phyloP scores from a whole-genome alignment of 2,329 filamentous ascomycete genomes.

The Trichoderma koningiopsis region DNA sequence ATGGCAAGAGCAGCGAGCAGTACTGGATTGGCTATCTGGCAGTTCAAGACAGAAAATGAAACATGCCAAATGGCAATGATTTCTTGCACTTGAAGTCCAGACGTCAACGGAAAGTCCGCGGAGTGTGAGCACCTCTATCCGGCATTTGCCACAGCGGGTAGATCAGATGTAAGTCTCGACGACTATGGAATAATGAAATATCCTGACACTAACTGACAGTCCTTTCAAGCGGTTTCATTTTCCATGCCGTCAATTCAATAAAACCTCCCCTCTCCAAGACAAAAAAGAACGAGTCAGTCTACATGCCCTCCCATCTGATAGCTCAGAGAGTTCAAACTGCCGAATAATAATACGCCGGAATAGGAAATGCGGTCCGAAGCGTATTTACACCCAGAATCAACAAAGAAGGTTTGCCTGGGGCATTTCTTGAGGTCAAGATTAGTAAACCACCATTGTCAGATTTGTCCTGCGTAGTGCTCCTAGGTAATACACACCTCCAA shows the following conservation, averaged over 20 bases:
- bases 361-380: not conserved
- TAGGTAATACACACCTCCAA: not conserved
- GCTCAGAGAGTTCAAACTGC: not conserved
- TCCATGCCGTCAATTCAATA: not conserved
- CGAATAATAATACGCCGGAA: not conserved
- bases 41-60: constrained; percentile 8
- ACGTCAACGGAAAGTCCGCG: not conserved
- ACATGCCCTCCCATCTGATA: not conserved
- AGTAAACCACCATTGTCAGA: not conserved
- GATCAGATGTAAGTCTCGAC: not conserved
- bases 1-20: constrained; percentile 5
- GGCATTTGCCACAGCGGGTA: not conserved
- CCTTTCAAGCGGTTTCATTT: not conserved
- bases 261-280: not conserved
- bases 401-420: not conserved
- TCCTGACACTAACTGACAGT: not conserved
- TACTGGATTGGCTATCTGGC: constrained; percentile 19
- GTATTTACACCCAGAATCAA: not conserved
- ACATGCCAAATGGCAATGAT: not conserved
- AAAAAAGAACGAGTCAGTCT: not conserved
- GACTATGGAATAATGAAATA: not conserved
- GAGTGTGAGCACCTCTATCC: not conserved
- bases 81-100: not conserved
- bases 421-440: not conserved
- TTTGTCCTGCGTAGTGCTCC: not conserved